Base-by-base conservation (phyloP, 768 basidiomycete genomes). In the Xanthoconium purpureum region DNA sequence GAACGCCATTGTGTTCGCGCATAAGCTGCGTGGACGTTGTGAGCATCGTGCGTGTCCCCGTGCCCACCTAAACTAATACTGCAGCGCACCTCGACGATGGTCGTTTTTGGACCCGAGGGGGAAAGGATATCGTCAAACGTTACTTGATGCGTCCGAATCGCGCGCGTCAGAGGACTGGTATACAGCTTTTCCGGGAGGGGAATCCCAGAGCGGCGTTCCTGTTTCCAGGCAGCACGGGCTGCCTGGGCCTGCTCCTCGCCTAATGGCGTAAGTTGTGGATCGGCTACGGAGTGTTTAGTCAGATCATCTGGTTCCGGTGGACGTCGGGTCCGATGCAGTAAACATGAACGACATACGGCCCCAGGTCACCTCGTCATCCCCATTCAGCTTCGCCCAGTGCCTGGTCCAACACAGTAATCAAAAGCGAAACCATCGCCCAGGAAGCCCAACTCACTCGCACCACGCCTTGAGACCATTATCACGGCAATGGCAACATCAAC, bases 331-430 rank as follows among this genome's bases (percentile, higher is more conserved):
- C 24, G 24, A 24, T 24, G 24, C 24, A 24, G 24, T 24, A 4
- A 4, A 2, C 24, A 24, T 24, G 24, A 24, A 24, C 24, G 37
- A 80, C 87, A 61, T 63, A 87, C 87, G 89, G 29, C 90, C 90
- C 89, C 89, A 92, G 2, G 71, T 71, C 5, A 89, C 70, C 50
- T 87, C 79, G 13, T 74, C 85, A 58, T 92, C 86, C 0, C 84
- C 84, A 47, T 87, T 71, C 10, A 84, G 65, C 62, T 78, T 84
- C 3, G 85, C 78, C 83, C 82, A 89, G 60, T 85, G 66, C 12
- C 88, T 88, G 52, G 15, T 49, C 20, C 15, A 28, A 47, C 33
- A 38, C 17, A 13, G 15, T 5, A 2, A 37, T 55, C 20, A 48
- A 44, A 29, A 17, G 7, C 43, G 12, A 30, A 12, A 7, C 29